phyloP scores from a whole-genome alignment of 2,329 filamentous ascomycete species.

The Mollisiaceae sp. region DNA sequence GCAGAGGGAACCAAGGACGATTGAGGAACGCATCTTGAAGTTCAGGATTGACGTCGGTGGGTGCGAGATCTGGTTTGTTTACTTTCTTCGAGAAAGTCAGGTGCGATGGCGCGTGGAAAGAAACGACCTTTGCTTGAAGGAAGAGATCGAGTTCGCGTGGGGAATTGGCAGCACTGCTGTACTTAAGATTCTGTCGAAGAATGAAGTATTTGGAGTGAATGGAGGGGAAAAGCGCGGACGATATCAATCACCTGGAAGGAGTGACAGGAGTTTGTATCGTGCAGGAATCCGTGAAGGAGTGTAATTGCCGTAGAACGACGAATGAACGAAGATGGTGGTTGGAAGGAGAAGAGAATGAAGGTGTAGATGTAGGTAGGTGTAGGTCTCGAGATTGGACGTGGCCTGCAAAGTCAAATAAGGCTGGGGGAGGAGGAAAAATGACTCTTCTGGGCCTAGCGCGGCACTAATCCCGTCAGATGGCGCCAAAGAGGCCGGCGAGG shows the following conservation, averaged over 20 bases:
- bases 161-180: slow-evolving; percentile 41
- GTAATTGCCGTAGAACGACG: slow-evolving; percentile 36
- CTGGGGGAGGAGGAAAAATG: not conserved
- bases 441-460: not conserved
- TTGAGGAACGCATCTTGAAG: slow-evolving; percentile 49
- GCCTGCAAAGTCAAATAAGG: not conserved
- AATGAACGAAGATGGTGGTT: slow-evolving; percentile 25
- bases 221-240: slow-evolving; percentile 6
- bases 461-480: not conserved
- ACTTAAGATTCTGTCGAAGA: slow-evolving; percentile 39
- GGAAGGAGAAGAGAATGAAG: slow-evolving; percentile 29
- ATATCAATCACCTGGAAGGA: slow-evolving; percentile 26
- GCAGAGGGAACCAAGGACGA: slow-evolving; percentile 43
- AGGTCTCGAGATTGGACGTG: slow-evolving; percentile 12
- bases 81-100: slow-evolving; percentile 36
- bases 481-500: not conserved
- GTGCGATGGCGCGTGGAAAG: slow-evolving; percentile 23
- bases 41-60: slow-evolving; percentile 4
- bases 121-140: slow-evolving; percentile 24
- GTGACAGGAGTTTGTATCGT: slow-evolving; percentile 23
- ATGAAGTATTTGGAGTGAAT: slow-evolving; percentile 19
- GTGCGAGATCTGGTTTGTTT: slow-evolving; percentile 10
- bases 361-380: slow-evolving; percentile 21
- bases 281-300: slow-evolving; percentile 29
- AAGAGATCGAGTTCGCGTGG: slow-evolving; percentile 20